Conservation (phyloP, 768 basidiomycete genomes). For the Boletus tylopilopsis region DNA sequence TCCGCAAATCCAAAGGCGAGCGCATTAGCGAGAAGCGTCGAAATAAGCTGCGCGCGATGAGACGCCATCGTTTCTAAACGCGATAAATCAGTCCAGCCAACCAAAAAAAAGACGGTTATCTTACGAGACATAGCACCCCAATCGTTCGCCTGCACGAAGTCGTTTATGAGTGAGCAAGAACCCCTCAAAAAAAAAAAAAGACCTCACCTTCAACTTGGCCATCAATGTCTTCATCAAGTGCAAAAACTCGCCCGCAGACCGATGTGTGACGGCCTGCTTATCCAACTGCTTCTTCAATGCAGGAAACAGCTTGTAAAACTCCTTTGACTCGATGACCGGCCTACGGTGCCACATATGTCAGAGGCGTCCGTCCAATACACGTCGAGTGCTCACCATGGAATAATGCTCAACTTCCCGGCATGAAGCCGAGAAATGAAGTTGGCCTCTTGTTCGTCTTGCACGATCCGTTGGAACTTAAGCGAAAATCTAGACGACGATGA, state of each 20-base stretch:
- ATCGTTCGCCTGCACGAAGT: too few relatives aligned
- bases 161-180: not conserved
- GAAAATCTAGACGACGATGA: constrained; percentile 42
- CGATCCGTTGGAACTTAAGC: constrained; percentile 56
- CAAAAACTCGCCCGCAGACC: constrained; percentile 50
- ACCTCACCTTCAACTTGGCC: constrained; percentile 61
- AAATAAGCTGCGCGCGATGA: constrained; percentile 43
- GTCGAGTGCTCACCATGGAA: constrained; percentile 62
- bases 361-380: not conserved
- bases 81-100: too few relatives aligned
- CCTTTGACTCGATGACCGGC: constrained; percentile 58
- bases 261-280: constrained; percentile 46
- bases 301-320: constrained; percentile 55
- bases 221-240: constrained; percentile 58
- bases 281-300: constrained; percentile 46
- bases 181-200: too few relatives aligned
- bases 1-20: constrained; percentile 46
- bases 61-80: constrained; percentile 31
- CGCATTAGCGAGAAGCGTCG: constrained; percentile 42
- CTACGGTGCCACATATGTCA: constrained; percentile 3
- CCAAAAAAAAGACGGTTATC: too few relatives aligned
- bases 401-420: constrained; percentile 49
- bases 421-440: constrained; percentile 64
- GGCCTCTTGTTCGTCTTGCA: constrained; percentile 53
- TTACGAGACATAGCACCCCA: too few relatives aligned